These are phyloP conservation scores for Penicillium psychrosexuale DNA, from an alignment of 2,329 filamentous ascomycete genomes.

Conservation along the genomic window DNA sequence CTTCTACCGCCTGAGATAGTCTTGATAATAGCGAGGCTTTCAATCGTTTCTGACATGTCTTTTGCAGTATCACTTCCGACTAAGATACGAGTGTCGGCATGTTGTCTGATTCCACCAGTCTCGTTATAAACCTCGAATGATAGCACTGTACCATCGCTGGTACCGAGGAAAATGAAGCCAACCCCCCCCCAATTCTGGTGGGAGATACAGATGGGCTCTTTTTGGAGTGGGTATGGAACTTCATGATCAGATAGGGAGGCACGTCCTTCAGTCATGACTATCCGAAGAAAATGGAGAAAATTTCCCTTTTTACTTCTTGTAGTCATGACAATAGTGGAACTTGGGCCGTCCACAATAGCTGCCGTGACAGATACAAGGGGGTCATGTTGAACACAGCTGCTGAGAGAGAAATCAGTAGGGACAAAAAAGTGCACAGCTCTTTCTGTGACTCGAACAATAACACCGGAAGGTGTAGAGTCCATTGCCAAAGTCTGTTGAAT, in stretches of 20 bases:
- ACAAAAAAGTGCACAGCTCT: slow-evolving; percentile 34
- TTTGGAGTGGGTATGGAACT: slow-evolving; percentile 24
- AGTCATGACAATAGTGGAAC: slow-evolving; percentile 30
- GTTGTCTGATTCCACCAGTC: slow-evolving; percentile 13
- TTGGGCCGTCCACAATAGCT: slow-evolving; percentile 25
- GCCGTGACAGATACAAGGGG: slow-evolving; percentile 29
- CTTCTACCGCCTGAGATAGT: slow-evolving; percentile 11
- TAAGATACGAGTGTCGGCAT: slow-evolving; percentile 26
- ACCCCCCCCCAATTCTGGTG: slow-evolving; percentile 28
- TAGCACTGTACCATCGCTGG: slow-evolving; percentile 36
- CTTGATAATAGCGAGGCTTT: slow-evolving; percentile 33
- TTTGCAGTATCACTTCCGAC: slow-evolving; percentile 15
- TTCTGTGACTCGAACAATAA: slow-evolving; percentile 45
- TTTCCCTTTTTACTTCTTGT: slow-evolving; percentile 26
- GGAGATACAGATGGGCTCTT: slow-evolving; percentile 39
- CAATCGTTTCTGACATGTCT: slow-evolving; percentile 36
- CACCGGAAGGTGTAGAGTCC: slow-evolving; percentile 34
- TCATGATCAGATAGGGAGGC: slow-evolving; percentile 24
- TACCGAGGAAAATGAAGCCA: slow-evolving; percentile 40
- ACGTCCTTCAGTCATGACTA: slow-evolving; percentile 16
- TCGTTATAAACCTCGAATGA: slow-evolving; percentile 29
- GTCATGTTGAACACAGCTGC: slow-evolving; percentile 23
- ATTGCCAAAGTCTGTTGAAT: slow-evolving; percentile 45
- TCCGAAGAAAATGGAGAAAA: slow-evolving; percentile 28
- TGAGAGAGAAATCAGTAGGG: slow-evolving; percentile 20